phyloP scores from a whole-genome alignment of 2,329 filamentous ascomycete species.

The Juglanconis sp. region DNA sequence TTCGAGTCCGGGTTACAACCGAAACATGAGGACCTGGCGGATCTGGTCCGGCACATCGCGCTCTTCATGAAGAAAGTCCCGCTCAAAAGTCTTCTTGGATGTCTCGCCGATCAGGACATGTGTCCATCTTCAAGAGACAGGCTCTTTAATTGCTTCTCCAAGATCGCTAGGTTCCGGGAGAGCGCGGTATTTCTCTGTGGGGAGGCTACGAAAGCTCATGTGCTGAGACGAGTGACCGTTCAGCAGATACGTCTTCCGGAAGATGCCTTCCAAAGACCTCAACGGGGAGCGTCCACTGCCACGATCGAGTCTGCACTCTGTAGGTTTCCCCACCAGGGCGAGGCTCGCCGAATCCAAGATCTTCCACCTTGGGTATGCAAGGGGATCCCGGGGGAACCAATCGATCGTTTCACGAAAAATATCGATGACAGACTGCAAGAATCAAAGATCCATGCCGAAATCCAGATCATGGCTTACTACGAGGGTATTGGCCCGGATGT shows the following conservation, averaged over 20 bases:
- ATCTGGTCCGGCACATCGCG: background rate
- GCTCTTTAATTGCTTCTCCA: conserved; percentile 24
- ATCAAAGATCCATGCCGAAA: conserved; percentile 46
- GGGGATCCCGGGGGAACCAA: background rate
- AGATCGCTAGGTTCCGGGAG: conserved; percentile 36
- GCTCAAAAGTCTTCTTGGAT: background rate
- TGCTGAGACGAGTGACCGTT: conserved; percentile 29
- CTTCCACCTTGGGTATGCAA: conserved; percentile 15
- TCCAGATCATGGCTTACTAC: conserved; percentile 45
- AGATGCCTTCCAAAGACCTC: conserved; percentile 23
- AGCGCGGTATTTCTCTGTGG: conserved; percentile 31
- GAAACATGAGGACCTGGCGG: background rate
- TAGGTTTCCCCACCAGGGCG: background rate
- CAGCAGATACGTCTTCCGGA: conserved; percentile 27
- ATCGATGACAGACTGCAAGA: conserved; percentile 20
- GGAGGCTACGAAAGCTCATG: conserved; percentile 27
- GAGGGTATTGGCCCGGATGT: conserved; percentile 26
- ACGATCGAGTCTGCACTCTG: background rate
- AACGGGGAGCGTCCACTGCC: background rate
- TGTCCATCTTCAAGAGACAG: background rate
- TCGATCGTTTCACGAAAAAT: background rate
- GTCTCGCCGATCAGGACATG: background rate
- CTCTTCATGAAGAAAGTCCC: background rate
- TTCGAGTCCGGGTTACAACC: background rate
- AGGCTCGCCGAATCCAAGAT: background rate